Evolutionary conservation across 2,329 filamentous ascomycete genomes (phyloP).

Genomic region (Cyphellophora attinorum): DNA sequence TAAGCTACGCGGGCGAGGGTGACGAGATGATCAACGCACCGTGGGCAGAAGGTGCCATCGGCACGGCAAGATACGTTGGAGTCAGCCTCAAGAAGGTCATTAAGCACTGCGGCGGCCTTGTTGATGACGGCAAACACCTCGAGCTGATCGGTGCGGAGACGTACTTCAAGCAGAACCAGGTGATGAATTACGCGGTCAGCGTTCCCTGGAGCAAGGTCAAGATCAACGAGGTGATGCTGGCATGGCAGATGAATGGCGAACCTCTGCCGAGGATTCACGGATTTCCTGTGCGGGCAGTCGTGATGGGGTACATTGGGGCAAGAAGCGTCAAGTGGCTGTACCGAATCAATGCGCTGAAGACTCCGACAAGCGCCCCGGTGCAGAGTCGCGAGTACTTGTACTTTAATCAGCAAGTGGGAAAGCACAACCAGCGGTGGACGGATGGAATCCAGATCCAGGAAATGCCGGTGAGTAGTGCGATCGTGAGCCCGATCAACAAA

Average conservation of each 20-base stretch:
- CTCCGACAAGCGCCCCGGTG: constrained; percentile 49
- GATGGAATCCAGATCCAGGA: constrained; percentile 61
- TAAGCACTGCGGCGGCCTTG: constrained; percentile 57
- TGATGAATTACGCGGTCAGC: constrained; percentile 58
- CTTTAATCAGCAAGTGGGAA: constrained; percentile 58
- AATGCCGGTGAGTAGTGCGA: constrained; percentile 60
- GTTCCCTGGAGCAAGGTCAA: constrained; percentile 62
- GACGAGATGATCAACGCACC: constrained; percentile 44
- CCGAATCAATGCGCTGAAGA: constrained; percentile 49
- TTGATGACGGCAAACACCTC: constrained; percentile 47
- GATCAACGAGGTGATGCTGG: constrained; percentile 55
- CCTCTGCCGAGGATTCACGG: constrained; percentile 57
- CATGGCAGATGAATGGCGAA: constrained; percentile 64
- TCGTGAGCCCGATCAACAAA: constrained; percentile 54
- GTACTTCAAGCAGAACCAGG: constrained; percentile 59
- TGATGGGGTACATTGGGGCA: constrained; percentile 59
- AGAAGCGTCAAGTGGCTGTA: constrained; percentile 51
- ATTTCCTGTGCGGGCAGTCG: constrained; percentile 52
- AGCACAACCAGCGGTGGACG: constrained; percentile 52
- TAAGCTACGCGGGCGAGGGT: constrained; percentile 56
- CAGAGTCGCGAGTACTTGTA: constrained; percentile 60
- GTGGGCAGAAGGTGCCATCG: constrained; percentile 60
- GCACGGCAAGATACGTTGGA: constrained; percentile 54
- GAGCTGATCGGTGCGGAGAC: constrained; percentile 63
- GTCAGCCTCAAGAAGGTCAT: constrained; percentile 61